A percentile compares a stretch with the other conserved stretches of the same genome.
Evolutionary conservation across 1,284 basidiomycete species (phyloP).

Genomic region (Tilletia caries): DNA sequence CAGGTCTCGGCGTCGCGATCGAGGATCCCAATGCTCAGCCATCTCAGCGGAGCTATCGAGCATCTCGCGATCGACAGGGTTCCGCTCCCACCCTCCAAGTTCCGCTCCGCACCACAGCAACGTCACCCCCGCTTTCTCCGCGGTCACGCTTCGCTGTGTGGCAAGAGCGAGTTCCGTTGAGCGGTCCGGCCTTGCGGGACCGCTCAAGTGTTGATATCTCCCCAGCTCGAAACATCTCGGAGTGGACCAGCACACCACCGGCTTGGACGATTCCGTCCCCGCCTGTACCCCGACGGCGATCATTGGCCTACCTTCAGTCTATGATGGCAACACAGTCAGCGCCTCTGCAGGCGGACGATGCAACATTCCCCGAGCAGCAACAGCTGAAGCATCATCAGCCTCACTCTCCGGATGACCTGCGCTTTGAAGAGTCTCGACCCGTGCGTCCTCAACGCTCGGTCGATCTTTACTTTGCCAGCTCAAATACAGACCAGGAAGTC

Average conservation of each 20-base stretch:
- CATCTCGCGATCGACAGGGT: constrained; percentile 1
- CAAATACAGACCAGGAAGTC: neutral
- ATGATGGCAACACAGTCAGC: too few species aligned
- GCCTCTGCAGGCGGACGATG: too few species aligned
- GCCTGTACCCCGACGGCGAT: too few species aligned
- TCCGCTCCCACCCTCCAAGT: neutral
- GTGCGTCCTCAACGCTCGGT: neutral
- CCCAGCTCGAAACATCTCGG: neutral
- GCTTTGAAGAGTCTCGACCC: neutral
- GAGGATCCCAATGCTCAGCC: neutral
- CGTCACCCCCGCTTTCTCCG: neutral
- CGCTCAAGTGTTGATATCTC: neutral
- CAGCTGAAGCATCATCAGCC: too few species aligned
- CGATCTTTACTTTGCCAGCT: neutral
- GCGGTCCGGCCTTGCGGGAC: neutral
- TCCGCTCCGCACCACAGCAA: neutral
- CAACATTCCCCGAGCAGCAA: too few species aligned
- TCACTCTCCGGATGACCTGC: too few species aligned
- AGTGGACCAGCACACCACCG: neutral
- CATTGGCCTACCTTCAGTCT: too few species aligned
- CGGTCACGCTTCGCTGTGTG: neutral
- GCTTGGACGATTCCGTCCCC: neutral
- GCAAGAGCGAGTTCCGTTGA: neutral
- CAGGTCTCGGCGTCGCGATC: neutral
- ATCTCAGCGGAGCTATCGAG: neutral